phyloP scores from a whole-genome alignment of 2,329 filamentous ascomycete species.

The Colletotrichum falcatum region DNA sequence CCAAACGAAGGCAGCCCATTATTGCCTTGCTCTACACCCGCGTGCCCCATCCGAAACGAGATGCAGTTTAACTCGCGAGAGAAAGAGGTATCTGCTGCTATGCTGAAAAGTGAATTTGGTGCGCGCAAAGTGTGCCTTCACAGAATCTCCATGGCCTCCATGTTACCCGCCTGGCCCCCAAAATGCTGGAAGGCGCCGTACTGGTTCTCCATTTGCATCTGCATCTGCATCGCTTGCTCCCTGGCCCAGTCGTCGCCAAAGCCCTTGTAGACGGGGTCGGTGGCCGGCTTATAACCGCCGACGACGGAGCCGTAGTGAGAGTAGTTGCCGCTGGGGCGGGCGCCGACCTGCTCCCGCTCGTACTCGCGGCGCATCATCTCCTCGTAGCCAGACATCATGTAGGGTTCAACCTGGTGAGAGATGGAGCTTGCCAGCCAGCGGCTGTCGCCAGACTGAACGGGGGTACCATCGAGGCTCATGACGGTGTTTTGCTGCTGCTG shows the following conservation, averaged over 20 bases:
- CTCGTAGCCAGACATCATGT: constrained; percentile 87
- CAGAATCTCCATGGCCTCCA: constrained; percentile 62
- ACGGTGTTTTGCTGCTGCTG: constrained; percentile 51
- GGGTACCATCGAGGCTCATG: constrained; percentile 67
- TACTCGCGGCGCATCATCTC: constrained; percentile 74
- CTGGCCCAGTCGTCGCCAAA: constrained; percentile 46
- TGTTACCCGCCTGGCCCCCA: constrained; percentile 54
- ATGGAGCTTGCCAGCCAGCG: constrained; percentile 59
- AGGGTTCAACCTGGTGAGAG: constrained; percentile 75
- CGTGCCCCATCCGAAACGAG: background rate
- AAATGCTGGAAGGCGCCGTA: constrained; percentile 72
- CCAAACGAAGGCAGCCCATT: background rate
- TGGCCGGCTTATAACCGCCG: constrained; percentile 55
- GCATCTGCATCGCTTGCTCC: constrained; percentile 61
- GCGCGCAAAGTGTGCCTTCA: constrained; percentile 44
- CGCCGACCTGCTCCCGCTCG: constrained; percentile 54
- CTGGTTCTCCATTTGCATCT: constrained; percentile 74
- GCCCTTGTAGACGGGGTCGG: constrained; percentile 76
- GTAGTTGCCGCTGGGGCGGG: constrained; percentile 56
- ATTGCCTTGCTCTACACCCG: background rate
- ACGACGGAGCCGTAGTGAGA: constrained; percentile 57
- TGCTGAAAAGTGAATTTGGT: constrained; percentile 15
- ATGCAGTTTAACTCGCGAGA: constrained; percentile 29
- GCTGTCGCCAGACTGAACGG: constrained; percentile 64
- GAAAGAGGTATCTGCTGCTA: constrained; percentile 28